These are phyloP conservation scores for Agmasoma carcini DNA, from an alignment of 371 early-diverging fungal genomes.

Conservation along the genomic window DNA sequence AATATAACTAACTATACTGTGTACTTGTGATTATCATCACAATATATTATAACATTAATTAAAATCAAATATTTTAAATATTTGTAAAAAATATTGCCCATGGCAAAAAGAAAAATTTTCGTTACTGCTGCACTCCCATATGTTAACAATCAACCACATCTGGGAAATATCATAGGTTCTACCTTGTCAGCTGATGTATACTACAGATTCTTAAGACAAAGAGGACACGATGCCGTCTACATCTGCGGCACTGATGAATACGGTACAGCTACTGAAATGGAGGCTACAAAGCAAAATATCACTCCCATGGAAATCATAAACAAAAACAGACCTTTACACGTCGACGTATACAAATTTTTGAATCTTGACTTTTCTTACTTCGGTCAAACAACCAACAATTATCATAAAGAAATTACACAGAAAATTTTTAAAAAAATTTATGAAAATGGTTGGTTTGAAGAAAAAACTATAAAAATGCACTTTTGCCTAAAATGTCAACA, in stretches of 20 bases:
- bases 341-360: conserved; percentile 83
- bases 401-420: conserved; percentile 78
- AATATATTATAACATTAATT: too few species aligned
- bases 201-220: conserved; percentile 73
- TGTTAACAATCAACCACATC: conserved; percentile 96
- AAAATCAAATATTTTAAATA: too few species aligned
- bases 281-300: conserved; percentile 59
- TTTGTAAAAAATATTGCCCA: neutral
- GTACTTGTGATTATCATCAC: too few species aligned
- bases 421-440: conserved; percentile 70
- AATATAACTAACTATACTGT: too few species aligned
- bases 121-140: conserved; percentile 95
- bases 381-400: conserved; percentile 76
- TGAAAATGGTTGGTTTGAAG: conserved; percentile 61
- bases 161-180: conserved; percentile 96
- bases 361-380: conserved; percentile 79
- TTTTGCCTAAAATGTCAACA: conserved; percentile 77
- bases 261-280: conserved; percentile 98
- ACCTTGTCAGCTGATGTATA: conserved; percentile 91
- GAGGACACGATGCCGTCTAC: conserved; percentile 73
- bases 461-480: conserved; percentile 68
- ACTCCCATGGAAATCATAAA: conserved; percentile 76
- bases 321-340: conserved; percentile 76
- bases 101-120: conserved; percentile 51
- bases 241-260: conserved; percentile 99